A percentile compares a stretch with the other conserved stretches of the same genome.
phyloP scores from a whole-genome alignment of 345 rosid species.

The Gossypium thurberi region DNA sequence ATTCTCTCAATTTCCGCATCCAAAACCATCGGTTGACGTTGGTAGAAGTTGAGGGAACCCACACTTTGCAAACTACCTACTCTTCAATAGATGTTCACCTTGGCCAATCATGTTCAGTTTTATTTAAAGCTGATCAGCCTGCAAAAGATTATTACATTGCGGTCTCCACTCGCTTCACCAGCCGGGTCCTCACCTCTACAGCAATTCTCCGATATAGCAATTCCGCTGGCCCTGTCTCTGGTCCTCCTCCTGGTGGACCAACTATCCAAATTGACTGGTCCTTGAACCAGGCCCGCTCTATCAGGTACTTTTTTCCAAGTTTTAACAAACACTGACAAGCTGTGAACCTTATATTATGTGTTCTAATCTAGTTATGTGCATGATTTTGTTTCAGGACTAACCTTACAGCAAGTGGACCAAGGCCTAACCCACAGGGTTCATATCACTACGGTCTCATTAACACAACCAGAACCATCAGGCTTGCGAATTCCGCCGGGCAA shows the following conservation, averaged over 20 bases:
- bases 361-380: not conserved
- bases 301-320: constrained; percentile 38
- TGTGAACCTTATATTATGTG: not conserved
- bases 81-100: constrained; percentile 88
- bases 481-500: constrained; percentile 80
- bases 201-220: constrained; percentile 70
- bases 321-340: not conserved
- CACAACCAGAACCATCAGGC: constrained; percentile 58
- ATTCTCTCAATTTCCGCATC: constrained; percentile 83
- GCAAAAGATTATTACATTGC: constrained; percentile 69
- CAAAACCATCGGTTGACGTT: constrained; percentile 76
- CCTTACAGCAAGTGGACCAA: constrained; percentile 95
- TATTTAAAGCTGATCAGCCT: constrained; percentile 87
- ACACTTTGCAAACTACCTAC: constrained; percentile 71
- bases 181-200: constrained; percentile 57
- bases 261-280: constrained; percentile 86
- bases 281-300: constrained; percentile 86
- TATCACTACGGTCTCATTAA: constrained; percentile 94
- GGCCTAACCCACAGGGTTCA: constrained; percentile 99
- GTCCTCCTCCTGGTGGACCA: constrained; percentile 89
- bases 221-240: constrained; percentile 69
- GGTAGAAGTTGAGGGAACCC: constrained; percentile 92
- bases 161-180: constrained; percentile 72
- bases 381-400: constrained; percentile 58
- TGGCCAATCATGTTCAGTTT: constrained; percentile 87